These are phyloP conservation scores for Marchantia polymorpha DNA, from an alignment of 225 moss, liverwort and hornwort genomes.

Conservation along the genomic window DNA sequence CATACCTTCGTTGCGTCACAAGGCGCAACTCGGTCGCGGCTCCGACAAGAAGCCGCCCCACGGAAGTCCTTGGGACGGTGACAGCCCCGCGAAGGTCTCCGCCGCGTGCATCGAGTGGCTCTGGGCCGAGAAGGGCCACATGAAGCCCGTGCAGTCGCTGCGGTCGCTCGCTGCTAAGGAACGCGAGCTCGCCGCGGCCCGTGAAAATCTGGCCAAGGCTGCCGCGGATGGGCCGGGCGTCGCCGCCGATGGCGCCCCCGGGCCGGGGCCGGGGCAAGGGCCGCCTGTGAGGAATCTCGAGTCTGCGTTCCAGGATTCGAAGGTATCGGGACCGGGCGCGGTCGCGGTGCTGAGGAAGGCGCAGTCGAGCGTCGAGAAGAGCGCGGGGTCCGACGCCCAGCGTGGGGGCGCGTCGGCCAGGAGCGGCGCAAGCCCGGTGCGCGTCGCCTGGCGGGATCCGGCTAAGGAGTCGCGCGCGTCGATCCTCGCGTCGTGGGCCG, in stretches of 20 bases:
- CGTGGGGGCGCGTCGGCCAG: neutral
- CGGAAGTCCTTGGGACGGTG: constrained; percentile 13
- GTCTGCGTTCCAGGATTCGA: constrained; percentile 28
- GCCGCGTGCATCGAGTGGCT: constrained; percentile 47
- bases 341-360: constrained; percentile 14
- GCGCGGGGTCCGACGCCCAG: constrained; percentile 2
- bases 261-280: no score
- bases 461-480: constrained; percentile 42
- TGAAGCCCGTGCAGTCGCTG: constrained; percentile 39
- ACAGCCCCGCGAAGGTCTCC: constrained; percentile 37
- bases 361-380: constrained; percentile 1
- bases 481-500: constrained; percentile 43
- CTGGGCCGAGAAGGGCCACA: constrained; percentile 41
- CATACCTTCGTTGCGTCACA: constrained; percentile 26
- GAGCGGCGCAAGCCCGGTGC: constrained; percentile 20
- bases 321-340: no score
- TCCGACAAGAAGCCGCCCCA: constrained; percentile 23
- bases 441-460: constrained; percentile 11
- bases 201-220: neutral
- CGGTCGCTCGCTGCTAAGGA: constrained; percentile 33
- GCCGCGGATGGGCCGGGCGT: neutral
- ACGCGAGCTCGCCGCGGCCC: constrained; percentile 26
- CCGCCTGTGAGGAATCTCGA: constrained; percentile 28
- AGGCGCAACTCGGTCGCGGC: constrained; percentile 12
- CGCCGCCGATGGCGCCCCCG: neutral